Evolutionary conservation across 768 basidiomycete genomes (phyloP).

Genomic region (Psilocybe azurescens): DNA sequence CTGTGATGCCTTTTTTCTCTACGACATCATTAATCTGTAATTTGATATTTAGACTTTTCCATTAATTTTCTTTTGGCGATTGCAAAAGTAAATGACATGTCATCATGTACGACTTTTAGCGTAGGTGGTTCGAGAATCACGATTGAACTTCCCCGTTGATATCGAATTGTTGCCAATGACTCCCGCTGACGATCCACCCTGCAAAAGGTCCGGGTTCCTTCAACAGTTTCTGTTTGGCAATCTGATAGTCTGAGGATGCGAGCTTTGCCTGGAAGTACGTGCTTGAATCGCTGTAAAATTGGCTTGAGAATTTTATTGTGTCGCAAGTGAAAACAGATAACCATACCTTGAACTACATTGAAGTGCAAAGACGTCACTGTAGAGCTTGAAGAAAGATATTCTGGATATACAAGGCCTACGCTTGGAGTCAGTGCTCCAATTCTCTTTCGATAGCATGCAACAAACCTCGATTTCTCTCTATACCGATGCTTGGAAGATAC

Average conservation of each 20-base stretch:
- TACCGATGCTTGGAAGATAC: slow-evolving; percentile 74
- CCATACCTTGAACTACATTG: neutral
- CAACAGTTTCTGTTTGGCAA: slow-evolving; percentile 52
- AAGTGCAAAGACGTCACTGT: slow-evolving; percentile 22
- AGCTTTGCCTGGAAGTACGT: slow-evolving; percentile 56
- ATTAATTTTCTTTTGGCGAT: neutral
- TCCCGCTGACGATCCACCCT: slow-evolving; percentile 68
- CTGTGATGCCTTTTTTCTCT: neutral
- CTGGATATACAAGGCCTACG: slow-evolving; percentile 31
- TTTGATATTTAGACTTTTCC: neutral
- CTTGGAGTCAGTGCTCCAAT: neutral
- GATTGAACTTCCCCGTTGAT: slow-evolving; percentile 19
- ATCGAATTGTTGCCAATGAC: slow-evolving; percentile 56
- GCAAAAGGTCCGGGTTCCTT: slow-evolving; percentile 53
- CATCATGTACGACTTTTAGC: neutral
- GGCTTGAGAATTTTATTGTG: neutral
- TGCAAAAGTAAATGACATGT: slow-evolving; percentile 7
- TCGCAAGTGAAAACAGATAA: neutral
- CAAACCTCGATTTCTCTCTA: slow-evolving; percentile 64
- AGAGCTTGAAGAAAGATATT: slow-evolving; percentile 57
- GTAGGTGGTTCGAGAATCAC: neutral
- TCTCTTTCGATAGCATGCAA: neutral
- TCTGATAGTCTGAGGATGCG: slow-evolving; percentile 48
- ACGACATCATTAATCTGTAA: slow-evolving; percentile 5
- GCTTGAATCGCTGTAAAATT: slow-evolving; percentile 13